Percentiles rank a stretch among this genome's conserved stretches.
Evolutionary conservation across 2,329 filamentous ascomycete species (phyloP).

Genomic region (Aspergillus quadricinctus): DNA sequence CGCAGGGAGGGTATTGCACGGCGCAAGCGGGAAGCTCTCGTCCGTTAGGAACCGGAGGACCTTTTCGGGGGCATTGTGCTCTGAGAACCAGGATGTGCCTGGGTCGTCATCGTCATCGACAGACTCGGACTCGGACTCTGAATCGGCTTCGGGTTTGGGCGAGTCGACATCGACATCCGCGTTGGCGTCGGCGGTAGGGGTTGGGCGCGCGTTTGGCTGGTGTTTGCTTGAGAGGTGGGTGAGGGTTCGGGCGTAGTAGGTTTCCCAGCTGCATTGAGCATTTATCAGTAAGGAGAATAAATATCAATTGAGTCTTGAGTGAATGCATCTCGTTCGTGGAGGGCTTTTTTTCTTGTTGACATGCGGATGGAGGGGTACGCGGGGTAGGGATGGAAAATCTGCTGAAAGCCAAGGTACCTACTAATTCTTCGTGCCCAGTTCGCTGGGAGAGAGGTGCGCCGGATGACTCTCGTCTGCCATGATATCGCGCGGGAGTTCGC

Average conservation of each 20-base stretch:
- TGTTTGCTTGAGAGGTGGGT: slow-evolving; percentile 33
- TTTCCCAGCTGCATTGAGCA: slow-evolving; percentile 58
- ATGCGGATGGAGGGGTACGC: background rate
- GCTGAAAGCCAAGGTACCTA: slow-evolving; percentile 44
- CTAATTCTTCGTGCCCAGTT: slow-evolving; percentile 89
- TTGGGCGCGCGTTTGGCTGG: slow-evolving; percentile 6
- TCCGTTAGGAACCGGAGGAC: slow-evolving; percentile 64
- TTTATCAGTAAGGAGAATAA: background rate
- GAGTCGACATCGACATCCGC: slow-evolving; percentile 46
- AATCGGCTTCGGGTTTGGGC: too few relatives aligned
- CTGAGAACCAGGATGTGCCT: slow-evolving; percentile 94
- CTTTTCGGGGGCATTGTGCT: slow-evolving; percentile 80
- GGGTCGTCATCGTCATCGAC: slow-evolving; percentile 67
- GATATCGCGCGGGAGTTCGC: background rate
- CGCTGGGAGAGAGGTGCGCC: slow-evolving; percentile 68
- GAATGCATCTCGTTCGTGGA: background rate
- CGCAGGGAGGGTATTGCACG: slow-evolving; percentile 29
- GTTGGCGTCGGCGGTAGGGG: slow-evolving; percentile 53
- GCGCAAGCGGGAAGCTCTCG: slow-evolving; percentile 43
- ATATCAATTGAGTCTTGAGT: slow-evolving; percentile 1
- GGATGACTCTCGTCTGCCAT: slow-evolving; percentile 43
- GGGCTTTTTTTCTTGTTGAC: background rate
- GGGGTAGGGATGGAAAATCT: slow-evolving; percentile 5
- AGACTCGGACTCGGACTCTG: slow-evolving; percentile 54
- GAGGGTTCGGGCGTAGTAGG: slow-evolving; percentile 43